A percentile compares a stretch with the other conserved stretches of the same genome.
Evolutionary conservation across 768 basidiomycete species (phyloP).

Genomic region (Plicaturopsis crispa): DNA sequence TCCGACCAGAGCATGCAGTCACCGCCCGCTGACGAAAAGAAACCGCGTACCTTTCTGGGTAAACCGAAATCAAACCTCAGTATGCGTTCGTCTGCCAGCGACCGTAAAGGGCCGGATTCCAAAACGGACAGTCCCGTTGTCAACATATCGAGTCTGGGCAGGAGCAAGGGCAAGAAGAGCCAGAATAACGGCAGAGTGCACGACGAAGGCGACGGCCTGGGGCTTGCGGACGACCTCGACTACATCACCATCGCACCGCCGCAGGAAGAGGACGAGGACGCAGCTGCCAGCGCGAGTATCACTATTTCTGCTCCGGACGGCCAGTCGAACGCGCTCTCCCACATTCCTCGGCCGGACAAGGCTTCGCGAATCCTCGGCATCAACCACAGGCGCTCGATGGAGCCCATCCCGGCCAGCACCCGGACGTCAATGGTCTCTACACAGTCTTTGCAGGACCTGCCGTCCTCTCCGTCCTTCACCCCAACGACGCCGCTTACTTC

Average conservation of each 20-base stretch:
- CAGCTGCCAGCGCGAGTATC: slow-evolving; percentile 13
- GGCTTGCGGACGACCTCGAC: slow-evolving; percentile 65
- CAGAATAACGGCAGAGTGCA: slow-evolving; percentile 14
- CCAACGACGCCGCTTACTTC: slow-evolving; percentile 75
- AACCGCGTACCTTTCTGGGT: slow-evolving; percentile 19
- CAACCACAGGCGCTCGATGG: slow-evolving; percentile 70
- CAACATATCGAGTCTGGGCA: not conserved
- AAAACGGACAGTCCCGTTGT: slow-evolving; percentile 7
- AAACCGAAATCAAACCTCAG: slow-evolving; percentile 21
- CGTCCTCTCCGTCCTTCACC: slow-evolving; percentile 51
- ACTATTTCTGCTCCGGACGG: not conserved
- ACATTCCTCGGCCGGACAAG: slow-evolving; percentile 50
- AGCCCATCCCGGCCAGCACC: slow-evolving; percentile 72
- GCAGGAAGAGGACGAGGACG: too few relatives aligned
- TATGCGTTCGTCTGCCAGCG: too few relatives aligned
- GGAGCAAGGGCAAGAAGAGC: too few relatives aligned
- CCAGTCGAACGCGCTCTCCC: slow-evolving; percentile 26
- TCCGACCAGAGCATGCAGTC: too few relatives aligned
- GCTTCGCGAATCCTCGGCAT: slow-evolving; percentile 75
- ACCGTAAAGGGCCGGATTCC: too few relatives aligned
- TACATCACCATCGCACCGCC: slow-evolving; percentile 49
- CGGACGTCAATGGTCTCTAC: slow-evolving; percentile 76
- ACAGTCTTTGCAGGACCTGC: slow-evolving; percentile 50
- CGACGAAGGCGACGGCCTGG: slow-evolving; percentile 27
- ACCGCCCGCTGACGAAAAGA: slow-evolving; percentile 28